Conservation (phyloP, 805 yeast genomes). For the Candida tallmaniae region DNA sequence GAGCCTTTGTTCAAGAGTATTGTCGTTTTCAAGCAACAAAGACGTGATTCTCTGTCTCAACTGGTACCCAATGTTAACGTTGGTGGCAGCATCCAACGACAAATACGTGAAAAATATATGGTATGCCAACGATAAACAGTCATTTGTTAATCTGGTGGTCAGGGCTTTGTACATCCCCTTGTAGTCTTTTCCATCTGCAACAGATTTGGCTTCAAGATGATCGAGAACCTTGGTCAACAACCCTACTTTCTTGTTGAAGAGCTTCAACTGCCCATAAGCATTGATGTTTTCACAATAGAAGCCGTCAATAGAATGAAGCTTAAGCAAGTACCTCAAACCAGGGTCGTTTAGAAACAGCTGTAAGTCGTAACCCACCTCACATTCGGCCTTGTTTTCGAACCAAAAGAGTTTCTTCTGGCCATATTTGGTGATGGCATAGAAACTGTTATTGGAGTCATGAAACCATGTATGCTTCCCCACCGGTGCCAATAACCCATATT, state of each 20-base stretch:
- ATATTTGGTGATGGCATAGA: constrained; percentile 5
- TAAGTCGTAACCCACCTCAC: neutral
- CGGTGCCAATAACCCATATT: constrained; percentile 28
- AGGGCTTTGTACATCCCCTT: constrained; percentile 1
- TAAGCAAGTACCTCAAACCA: constrained; percentile 65
- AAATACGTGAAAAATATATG: constrained; percentile 63
- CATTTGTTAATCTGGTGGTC: constrained; percentile 35
- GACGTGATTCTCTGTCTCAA: constrained; percentile 41
- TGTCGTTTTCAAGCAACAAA: constrained; percentile 12
- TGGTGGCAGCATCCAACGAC: constrained; percentile 61
- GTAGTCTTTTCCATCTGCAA: neutral
- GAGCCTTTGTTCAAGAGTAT: neutral
- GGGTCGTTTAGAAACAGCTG: constrained; percentile 58
- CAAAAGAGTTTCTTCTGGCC: constrained; percentile 6
- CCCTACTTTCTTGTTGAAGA: constrained; percentile 45
- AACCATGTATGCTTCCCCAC: neutral
- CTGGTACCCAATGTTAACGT: constrained; percentile 61
- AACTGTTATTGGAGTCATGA: constrained; percentile 2
- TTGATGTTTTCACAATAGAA: constrained; percentile 75
- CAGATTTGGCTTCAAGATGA: constrained; percentile 3
- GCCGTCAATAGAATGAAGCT: constrained; percentile 58
- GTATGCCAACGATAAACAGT: constrained; percentile 58
- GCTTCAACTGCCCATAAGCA: constrained; percentile 57
- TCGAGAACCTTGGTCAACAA: constrained; percentile 8
- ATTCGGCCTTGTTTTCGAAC: neutral